Evolutionary conservation across 352 stramenopile genomes (phyloP).

Genomic region (Pilasporangium apinafurcum): DNA sequence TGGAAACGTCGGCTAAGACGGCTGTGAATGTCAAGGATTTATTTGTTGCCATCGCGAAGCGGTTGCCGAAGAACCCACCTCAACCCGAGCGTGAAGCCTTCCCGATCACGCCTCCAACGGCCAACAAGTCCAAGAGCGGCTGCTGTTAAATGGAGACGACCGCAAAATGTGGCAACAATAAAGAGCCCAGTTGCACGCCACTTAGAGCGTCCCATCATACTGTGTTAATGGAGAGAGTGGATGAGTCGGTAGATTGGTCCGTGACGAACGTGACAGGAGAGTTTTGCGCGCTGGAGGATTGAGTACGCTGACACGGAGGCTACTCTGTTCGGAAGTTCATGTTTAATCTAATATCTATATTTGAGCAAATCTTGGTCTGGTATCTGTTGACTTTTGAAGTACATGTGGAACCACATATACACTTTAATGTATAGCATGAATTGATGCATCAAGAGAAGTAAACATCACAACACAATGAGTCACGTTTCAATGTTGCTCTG

Average conservation of each 20-base stretch:
- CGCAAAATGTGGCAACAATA: too few species aligned
- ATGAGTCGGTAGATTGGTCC: too few species aligned
- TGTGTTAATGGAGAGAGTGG: too few species aligned
- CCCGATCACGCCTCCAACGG: slow-evolving; percentile 69
- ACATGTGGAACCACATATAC: too few species aligned
- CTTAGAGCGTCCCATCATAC: too few species aligned
- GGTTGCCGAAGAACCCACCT: slow-evolving; percentile 75
- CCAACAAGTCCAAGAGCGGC: slow-evolving; percentile 70
- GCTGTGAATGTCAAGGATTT: slow-evolving; percentile 98
- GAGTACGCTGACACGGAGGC: neutral
- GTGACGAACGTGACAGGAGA: too few species aligned
- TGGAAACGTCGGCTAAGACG: slow-evolving; percentile 99
- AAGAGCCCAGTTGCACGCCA: too few species aligned
- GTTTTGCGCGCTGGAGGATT: too few species aligned
- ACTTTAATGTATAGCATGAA: too few species aligned
- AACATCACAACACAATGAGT: neutral
- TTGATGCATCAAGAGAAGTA: too few species aligned
- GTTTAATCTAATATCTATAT: slow-evolving; percentile 58
- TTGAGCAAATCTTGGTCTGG: slow-evolving; percentile 8
- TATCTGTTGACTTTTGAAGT: too few species aligned
- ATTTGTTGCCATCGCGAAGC: slow-evolving; percentile 96
- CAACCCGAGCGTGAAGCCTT: slow-evolving; percentile 82
- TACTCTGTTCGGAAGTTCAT: slow-evolving; percentile 17
- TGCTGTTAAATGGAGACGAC: slow-evolving; percentile 75
- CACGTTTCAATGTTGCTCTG: neutral